Base-by-base conservation (phyloP, 23 red algal genomes). In the Gracilariopsis chorda region DNA sequence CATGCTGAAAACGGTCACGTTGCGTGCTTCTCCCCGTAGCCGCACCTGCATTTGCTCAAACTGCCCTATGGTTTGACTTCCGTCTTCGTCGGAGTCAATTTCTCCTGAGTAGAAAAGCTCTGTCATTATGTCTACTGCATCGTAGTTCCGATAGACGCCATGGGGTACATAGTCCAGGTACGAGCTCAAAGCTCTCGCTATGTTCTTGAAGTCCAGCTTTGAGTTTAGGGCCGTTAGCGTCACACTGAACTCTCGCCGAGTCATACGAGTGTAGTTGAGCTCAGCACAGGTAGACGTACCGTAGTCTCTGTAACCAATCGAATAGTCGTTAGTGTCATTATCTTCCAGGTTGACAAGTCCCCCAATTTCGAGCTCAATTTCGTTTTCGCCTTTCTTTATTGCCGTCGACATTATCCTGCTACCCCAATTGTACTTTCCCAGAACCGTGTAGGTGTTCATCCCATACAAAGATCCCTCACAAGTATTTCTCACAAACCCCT, bases 381-480 rank as follows among this genome's bases (percentile, higher is more conserved):
- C 12, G 37, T 64, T 33, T 33, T 64, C 17, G 32, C 12, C n/a
- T 33, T 32, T 14, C 59, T 64, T n/a, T 32, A 34, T 64, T 3
- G 25, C 59, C 6, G 59, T 64, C 4, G 16, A 27, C 59, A 64
- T 64, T 7, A 64, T 34, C 37, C 59, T 64, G 59, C 59, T 64
- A 3, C 59, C 59, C 4, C 5, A 34, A 10, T 16, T 33, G 27
- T 64, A 64, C 4, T 27, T 3, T 3, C 59, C 59, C 4, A 64
- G 59, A 11, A 34, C 25, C 16, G 59, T 64, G 59, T 35, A 64
- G 3, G 16, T 64, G 59, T 64, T 33, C 4, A 35, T 64, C 37
- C 59, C 59, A 64, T 64, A 64, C 3, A 64, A 34, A 64, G 59
- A 64, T 33, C 59, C 59, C 25, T 64, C 59, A 64, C 59, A 64